A percentile compares a stretch with the other conserved stretches of the same genome.
phyloP scores from a whole-genome alignment of 2,329 filamentous ascomycete genomes.

The Arthroderma sp. region DNA sequence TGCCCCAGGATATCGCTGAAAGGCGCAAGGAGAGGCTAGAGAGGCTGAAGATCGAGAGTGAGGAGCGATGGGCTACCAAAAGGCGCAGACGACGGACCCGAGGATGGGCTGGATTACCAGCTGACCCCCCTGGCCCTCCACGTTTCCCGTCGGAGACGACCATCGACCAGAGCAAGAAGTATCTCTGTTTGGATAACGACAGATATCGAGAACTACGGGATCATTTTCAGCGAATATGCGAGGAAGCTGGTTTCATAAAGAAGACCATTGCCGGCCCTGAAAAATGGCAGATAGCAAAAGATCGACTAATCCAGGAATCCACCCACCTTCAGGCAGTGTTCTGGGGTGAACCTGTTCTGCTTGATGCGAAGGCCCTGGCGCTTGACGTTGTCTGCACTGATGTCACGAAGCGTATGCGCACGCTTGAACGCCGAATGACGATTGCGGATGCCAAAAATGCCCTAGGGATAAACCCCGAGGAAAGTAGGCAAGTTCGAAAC shows the following conservation, averaged over 20 bases:
- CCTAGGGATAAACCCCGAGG: conserved; percentile 56
- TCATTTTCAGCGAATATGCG: conserved; percentile 59
- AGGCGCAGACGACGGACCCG: conserved; percentile 58
- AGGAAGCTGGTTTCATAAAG: conserved; percentile 54
- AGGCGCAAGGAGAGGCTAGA: conserved; percentile 45
- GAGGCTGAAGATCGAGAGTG: conserved; percentile 47
- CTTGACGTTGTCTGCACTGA: conserved; percentile 70
- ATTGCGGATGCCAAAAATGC: conserved; percentile 63
- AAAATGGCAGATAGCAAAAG: conserved; percentile 60
- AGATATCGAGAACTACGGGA: conserved; percentile 54
- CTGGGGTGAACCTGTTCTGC: conserved; percentile 45
- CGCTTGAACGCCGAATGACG: conserved; percentile 52
- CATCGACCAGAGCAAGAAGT: conserved; percentile 62
- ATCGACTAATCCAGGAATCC: conserved; percentile 52
- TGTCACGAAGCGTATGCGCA: conserved; percentile 68
- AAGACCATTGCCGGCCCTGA: conserved; percentile 64
- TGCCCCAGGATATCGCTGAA: conserved; percentile 38
- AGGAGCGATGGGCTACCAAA: conserved; percentile 49
- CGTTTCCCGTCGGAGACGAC: conserved; percentile 75
- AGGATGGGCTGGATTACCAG: conserved; percentile 55
- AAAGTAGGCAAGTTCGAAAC: conserved; percentile 53
- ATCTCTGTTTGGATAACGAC: conserved; percentile 51
- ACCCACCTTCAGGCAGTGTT: conserved; percentile 52
- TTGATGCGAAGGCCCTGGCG: conserved; percentile 54
- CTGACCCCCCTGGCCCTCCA: conserved; percentile 55